Evolutionary conservation across 805 yeast species (phyloP).

Genomic region (Candida loeiensis): DNA sequence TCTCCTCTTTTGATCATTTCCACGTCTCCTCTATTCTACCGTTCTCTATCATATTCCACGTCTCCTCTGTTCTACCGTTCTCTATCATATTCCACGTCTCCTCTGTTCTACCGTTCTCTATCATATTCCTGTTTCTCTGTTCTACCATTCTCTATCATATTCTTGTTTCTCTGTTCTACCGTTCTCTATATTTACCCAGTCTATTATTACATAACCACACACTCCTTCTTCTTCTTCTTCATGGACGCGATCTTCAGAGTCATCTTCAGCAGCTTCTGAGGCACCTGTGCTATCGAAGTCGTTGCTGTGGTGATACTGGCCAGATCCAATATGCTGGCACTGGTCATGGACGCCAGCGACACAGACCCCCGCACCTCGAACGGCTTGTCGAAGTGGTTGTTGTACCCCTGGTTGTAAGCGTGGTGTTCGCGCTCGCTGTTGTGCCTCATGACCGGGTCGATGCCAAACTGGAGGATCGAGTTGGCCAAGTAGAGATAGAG

Average conservation of each 20-base stretch:
- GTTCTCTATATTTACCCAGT: background rate
- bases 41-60: too few species aligned
- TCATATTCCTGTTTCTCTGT: too few species aligned
- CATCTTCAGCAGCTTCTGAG: background rate
- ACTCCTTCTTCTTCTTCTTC: slow-evolving; percentile 27
- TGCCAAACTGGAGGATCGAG: slow-evolving; percentile 58
- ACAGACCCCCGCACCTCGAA: slow-evolving; percentile 10
- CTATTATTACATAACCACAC: slow-evolving; percentile 24
- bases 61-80: too few species aligned
- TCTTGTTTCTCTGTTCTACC: background rate
- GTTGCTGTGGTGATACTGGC: slow-evolving; percentile 5
- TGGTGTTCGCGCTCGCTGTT: slow-evolving; percentile 7
- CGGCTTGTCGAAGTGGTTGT: slow-evolving; percentile 1
- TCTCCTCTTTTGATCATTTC: too few species aligned
- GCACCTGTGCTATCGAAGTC: slow-evolving; percentile 2
- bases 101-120: too few species aligned
- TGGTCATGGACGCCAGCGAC: slow-evolving; percentile 6
- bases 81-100: too few species aligned
- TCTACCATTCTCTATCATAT: background rate
- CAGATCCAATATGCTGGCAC: slow-evolving; percentile 3
- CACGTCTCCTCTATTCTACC: too few species aligned
- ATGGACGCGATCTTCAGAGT: slow-evolving; percentile 13
- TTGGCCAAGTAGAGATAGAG: slow-evolving; percentile 67
- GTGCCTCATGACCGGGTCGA: slow-evolving; percentile 42
- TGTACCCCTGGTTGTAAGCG: slow-evolving; percentile 4